Base-by-base conservation (phyloP, 257 asterid genomes). In the Fraxinus cuspidata region DNA sequence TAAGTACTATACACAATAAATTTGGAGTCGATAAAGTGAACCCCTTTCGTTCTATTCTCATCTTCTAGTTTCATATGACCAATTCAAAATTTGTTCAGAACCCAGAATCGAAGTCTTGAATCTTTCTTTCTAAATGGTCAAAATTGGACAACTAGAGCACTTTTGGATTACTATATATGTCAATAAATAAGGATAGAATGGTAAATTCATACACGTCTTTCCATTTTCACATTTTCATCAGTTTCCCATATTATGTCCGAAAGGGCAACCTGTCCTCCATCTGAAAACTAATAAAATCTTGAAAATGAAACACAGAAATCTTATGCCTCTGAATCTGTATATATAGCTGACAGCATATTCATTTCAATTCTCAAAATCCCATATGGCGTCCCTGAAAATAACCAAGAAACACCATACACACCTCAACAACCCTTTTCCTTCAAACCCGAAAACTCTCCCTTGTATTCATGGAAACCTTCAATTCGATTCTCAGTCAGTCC, bases 361-460 rank as follows among this genome's bases (percentile, higher is more conserved):
- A 6, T 16, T 69, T 5, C 37, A 68, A n/a, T 15, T 67, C 32
- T 44, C 71, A 71, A 31, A 31, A 60, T 16, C 74, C 51, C 81
- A 42, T 63, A 94, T 90, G 98, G 83, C 85, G 44, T 83, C 89
- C 51, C 79, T 92, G 82, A 91, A 84, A 83, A 84, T 82, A 80
- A 92, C 89, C 76, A 89, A 92, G 72, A 94, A 89, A 28, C 98
- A 92, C 84, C 92, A 94, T 72, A 94, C 85, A 82, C 98, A 89
- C 80, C 80, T 94, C 71, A 94, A 94, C 85, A 91, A 92, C 79
- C 97, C 97, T 34, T 94, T 94, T 51, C 96, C 95, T n/a, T 77
- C 90, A 13, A 80, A 83, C 2, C 87, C 92, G 65, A 79, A 83
- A 56, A 78, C 97, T 65, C 82, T 82, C 13, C 89, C 94, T 82